phyloP scores from a whole-genome alignment of 1,139 yeast genomes.

The Groenewaldozyma sp. region DNA sequence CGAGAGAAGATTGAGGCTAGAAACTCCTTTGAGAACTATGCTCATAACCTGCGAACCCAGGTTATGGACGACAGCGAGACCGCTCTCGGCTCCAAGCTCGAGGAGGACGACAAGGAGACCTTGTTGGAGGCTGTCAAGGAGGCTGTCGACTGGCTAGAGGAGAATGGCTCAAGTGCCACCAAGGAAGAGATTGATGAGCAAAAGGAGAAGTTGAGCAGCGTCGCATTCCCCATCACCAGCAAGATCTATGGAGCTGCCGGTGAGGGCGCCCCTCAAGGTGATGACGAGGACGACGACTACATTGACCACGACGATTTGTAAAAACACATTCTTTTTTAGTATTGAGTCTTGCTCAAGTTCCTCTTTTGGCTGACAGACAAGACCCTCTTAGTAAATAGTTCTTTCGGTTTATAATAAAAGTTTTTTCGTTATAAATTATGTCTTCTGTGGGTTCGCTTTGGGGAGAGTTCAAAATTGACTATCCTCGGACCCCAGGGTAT shows the following conservation, averaged over 20 bases:
- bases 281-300: constrained; percentile 56
- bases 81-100: constrained; percentile 67
- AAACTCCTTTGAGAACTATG: constrained; percentile 82
- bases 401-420: background rate
- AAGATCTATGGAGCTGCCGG: constrained; percentile 70
- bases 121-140: constrained; percentile 83
- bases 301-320: constrained; percentile 59
- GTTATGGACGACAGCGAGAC: constrained; percentile 52
- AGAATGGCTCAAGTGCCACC: constrained; percentile 78
- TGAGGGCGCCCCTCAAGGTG: constrained; percentile 38
- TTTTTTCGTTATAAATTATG: background rate
- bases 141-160: constrained; percentile 80
- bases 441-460: background rate
- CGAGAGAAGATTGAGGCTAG: constrained; percentile 79
- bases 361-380: too few relatives aligned
- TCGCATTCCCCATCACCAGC: constrained; percentile 88
- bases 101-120: constrained; percentile 87
- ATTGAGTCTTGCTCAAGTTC: too few relatives aligned
- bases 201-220: constrained; percentile 71
- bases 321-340: constrained; percentile 15
- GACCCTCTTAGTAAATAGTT: too few relatives aligned
- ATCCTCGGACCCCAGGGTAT: constrained; percentile 34
- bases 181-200: constrained; percentile 92
- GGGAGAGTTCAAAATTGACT: too few relatives aligned
- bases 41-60: constrained; percentile 76